These are phyloP conservation scores for Sclerotinia glacialis DNA, from an alignment of 2,329 filamentous ascomycete genomes.

Conservation along the genomic window DNA sequence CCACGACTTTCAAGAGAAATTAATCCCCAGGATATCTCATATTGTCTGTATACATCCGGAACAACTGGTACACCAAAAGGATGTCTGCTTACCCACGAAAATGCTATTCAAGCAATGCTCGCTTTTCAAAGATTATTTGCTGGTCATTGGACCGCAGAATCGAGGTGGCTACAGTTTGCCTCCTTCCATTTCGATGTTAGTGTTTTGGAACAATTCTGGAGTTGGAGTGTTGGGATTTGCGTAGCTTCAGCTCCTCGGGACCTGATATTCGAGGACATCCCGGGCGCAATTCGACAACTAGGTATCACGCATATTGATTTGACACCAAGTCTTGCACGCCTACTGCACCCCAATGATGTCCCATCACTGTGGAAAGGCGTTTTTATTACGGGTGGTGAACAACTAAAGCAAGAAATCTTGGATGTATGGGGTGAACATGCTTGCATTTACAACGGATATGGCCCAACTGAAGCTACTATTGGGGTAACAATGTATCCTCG, in stretches of 20 bases:
- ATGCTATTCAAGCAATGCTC: constrained; percentile 84
- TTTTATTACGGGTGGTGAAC: constrained; percentile 90
- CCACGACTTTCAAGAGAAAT: constrained; percentile 30
- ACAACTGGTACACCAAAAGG: constrained; percentile 43
- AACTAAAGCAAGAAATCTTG: constrained; percentile 83
- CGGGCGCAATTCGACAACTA: constrained; percentile 66
- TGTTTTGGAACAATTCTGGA: constrained; percentile 92
- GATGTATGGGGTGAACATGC: constrained; percentile 76
- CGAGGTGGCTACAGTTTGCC: constrained; percentile 88
- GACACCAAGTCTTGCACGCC: constrained; percentile 79
- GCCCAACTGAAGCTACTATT: constrained; percentile 90
- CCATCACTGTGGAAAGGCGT: constrained; percentile 77
- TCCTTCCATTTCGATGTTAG: constrained; percentile 94
- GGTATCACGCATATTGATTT: constrained; percentile 87
- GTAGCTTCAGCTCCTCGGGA: constrained; percentile 81
- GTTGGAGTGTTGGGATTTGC: constrained; percentile 85
- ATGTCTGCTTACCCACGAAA: constrained; percentile 84
- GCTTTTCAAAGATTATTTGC: constrained; percentile 77
- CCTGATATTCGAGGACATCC: constrained; percentile 79
- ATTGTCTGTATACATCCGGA: constrained; percentile 42
- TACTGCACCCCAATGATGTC: constrained; percentile 76
- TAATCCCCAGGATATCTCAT: constrained; percentile 35
- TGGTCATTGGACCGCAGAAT: constrained; percentile 68
- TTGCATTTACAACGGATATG: constrained; percentile 90
- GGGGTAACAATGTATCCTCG: constrained; percentile 87